Evolutionary conservation across 345 rosid genomes (phyloP).

Genomic region (Xanthoceras sorbifolium): DNA sequence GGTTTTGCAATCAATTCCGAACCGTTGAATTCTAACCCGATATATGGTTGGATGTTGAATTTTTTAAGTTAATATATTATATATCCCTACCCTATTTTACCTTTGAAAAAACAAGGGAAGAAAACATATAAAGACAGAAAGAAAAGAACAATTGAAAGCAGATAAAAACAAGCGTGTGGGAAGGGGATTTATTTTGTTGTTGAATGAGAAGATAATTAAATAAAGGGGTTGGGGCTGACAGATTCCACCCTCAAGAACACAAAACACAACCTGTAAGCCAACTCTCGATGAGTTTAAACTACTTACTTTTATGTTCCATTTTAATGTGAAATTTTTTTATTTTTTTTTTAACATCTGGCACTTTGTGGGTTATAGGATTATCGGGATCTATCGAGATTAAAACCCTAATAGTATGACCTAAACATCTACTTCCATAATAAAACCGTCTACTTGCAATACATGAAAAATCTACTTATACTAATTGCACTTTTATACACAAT

Average conservation of each 20-base stretch:
- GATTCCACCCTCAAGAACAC: conserved; percentile 30
- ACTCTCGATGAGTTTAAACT: conserved; percentile 25
- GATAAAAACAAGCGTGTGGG: conserved; percentile 1
- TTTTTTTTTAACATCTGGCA: too few species aligned
- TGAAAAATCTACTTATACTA: too few species aligned
- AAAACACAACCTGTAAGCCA: conserved; percentile 45
- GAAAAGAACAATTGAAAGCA: background rate
- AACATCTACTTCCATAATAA: too few species aligned
- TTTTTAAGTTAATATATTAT: background rate
- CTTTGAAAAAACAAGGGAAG: too few species aligned
- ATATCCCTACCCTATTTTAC: background rate
- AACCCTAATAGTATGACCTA: too few species aligned
- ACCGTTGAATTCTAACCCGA: background rate
- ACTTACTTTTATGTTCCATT: background rate
- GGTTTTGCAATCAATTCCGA: too few species aligned
- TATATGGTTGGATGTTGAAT: background rate
- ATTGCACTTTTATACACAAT: too few species aligned
- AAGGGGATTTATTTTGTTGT: background rate
- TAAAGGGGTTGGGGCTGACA: conserved; percentile 10
- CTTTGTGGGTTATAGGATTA: too few species aligned
- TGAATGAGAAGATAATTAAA: conserved; percentile 29
- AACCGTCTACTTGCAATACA: too few species aligned
- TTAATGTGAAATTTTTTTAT: background rate
- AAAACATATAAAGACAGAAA: background rate
- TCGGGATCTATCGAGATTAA: too few species aligned